Conservation (phyloP, 176 grass and related monocot species). For the Hyparrhenia diplandra region DNA sequence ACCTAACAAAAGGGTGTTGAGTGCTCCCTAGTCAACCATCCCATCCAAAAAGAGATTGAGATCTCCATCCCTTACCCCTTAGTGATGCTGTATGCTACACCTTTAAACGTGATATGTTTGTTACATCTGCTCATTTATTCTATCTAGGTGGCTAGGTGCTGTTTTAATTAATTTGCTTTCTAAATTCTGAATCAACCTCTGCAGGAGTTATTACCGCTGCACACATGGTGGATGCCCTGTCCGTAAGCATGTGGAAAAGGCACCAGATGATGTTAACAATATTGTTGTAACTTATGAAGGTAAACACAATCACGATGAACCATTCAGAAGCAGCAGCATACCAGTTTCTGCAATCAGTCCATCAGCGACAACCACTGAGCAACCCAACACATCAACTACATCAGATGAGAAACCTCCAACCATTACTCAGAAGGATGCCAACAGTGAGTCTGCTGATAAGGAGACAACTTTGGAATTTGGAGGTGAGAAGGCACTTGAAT, state of each 20-base stretch:
- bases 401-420: slow-evolving; percentile 30
- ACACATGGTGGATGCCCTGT: slow-evolving; percentile 94
- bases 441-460: slow-evolving; percentile 5
- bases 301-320: slow-evolving; percentile 86
- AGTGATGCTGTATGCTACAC: neutral
- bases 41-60: neutral
- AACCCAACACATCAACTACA: slow-evolving; percentile 6
- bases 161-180: slow-evolving; percentile 28
- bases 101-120: neutral
- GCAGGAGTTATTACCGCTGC: slow-evolving; percentile 98
- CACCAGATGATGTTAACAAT: slow-evolving; percentile 71
- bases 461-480: slow-evolving; percentile 44
- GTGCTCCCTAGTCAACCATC: neutral
- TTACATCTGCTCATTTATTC: neutral
- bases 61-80: neutral
- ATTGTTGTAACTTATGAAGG: slow-evolving; percentile 96
- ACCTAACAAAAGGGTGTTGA: neutral
- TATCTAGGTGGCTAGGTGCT: neutral
- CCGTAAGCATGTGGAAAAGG: slow-evolving; percentile 93
- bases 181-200: slow-evolving; percentile 19
- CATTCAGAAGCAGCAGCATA: slow-evolving; percentile 35
- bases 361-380: slow-evolving; percentile 28
- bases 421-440: slow-evolving; percentile 31
- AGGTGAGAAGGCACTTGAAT: slow-evolving; percentile 63
- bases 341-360: slow-evolving; percentile 27